Evolutionary conservation across 139 green algal genomes (phyloP), one percentile per base, ranked within the genome.

Genomic region (Ostreobium quekettii): DNA sequence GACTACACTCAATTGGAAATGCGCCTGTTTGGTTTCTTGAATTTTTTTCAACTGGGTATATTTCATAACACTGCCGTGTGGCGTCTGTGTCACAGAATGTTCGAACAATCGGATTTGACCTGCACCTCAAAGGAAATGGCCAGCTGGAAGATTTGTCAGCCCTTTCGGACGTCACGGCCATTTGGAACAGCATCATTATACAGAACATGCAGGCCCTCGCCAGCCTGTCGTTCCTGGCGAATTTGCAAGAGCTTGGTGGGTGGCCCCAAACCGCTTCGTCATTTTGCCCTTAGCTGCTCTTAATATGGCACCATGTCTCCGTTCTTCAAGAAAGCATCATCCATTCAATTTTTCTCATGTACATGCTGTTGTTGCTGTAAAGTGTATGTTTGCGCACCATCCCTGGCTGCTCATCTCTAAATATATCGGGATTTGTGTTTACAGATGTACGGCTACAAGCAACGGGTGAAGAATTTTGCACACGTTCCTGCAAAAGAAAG

Each of bases 91-190:
- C 7, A 39, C 29, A 66, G 59, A 66, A 39, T 47, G 4, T 66
- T 15, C 31, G 7, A 42, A 15, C 42, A 42, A 66, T 66, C 24
- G 59, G 59, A 28, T 66, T 47, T 66, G 59, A 66, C 31, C 31
- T 66, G n/a, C 28, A 32, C 31, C 24, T 66, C 15, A 66, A 66
- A 42, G 59, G 59, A 22, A 66, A 66, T 66, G 59, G 59, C 6
- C 59, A 66, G 29, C 29, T 66, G 15, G 29, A 26, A 22, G 59
- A 66, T 42, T 30, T 66, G 15, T 37, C 59, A 48, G 7, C 19
- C 30, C 30, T 66, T 15, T 22, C 42, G 32, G 24, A 30, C 24
- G 7, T 66, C 30, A 7, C 15, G 59, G 11, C 15, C 4, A 39
- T 66, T 5, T 66, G n/a, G n/a, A 33, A 33, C 7, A 66, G 47